Percentiles rank a stretch among this genome's conserved stretches.
Evolutionary conservation across 768 basidiomycete genomes (phyloP).

Genomic region (Pleurotus pulmonarius): DNA sequence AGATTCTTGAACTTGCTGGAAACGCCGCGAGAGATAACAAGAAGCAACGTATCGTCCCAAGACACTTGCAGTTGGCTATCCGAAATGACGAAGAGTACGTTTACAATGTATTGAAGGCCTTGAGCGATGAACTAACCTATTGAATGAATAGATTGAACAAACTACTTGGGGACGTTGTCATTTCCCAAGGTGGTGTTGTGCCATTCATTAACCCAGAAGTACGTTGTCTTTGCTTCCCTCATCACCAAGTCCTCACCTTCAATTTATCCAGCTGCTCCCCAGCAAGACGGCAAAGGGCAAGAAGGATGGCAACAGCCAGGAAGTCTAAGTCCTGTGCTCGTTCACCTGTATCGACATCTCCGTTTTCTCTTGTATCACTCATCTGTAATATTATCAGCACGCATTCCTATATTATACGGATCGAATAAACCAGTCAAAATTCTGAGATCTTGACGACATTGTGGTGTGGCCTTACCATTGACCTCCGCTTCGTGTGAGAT

Average conservation of each 20-base stretch:
- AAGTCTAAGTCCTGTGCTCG: constrained; percentile 28
- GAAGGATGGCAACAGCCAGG: constrained; percentile 40
- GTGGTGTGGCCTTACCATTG: too few relatives aligned
- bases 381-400: neutral
- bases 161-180: constrained; percentile 77
- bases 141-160: constrained; percentile 54
- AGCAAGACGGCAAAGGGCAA: constrained; percentile 40
- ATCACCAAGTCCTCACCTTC: neutral
- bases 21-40: constrained; percentile 82
- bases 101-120: neutral
- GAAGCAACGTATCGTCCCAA: constrained; percentile 92
- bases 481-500: too few relatives aligned
- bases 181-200: constrained; percentile 82
- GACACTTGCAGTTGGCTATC: constrained; percentile 90
- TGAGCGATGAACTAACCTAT: neutral
- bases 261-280: constrained; percentile 31
- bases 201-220: constrained; percentile 60
- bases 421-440: too few relatives aligned
- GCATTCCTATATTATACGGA: neutral
- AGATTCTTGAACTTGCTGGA: constrained; percentile 90
- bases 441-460: too few relatives aligned
- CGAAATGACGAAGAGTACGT: constrained; percentile 82
- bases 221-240: constrained; percentile 2
- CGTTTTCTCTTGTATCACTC: neutral
- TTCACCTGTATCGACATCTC: neutral